Evolutionary conservation across 345 rosid species (phyloP), one percentile per base, ranked within the genome.

Genomic region (Angophora floribunda): DNA sequence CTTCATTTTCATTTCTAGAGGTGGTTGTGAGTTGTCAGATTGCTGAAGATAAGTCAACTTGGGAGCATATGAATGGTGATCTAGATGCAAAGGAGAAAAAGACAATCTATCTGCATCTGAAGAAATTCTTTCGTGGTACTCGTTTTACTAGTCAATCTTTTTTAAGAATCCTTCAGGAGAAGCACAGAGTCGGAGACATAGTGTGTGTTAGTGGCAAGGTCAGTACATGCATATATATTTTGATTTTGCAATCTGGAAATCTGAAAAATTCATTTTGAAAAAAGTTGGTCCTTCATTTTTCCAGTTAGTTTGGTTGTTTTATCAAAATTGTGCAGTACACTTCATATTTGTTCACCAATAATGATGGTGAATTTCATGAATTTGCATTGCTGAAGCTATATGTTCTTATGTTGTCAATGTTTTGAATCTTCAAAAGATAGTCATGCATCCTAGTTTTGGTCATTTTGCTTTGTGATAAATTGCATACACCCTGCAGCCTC

Each of bases 141-240:
- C 99, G 97, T 89, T 98, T 94, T 90, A 89, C 98, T 36, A 90
- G 89, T 93, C 93, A 87, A 85, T 92, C 95, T 92, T 97, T 98
- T 94, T 96, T 98, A 86, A 92, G 88, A 92, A 88, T 91, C 87
- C 89, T 97, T 87, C 91, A 94, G 91, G 94, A 85, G 89, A 96
- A 94, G 90, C 93, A 96, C 91, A 90, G 90, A 87, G 36, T 87
- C 80, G 99, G 99, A 86, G 97, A 96, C 84, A 89, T 94, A 91
- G 99, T 94, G 85, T 98, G 99, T 86, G 94, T 97, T 85, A 94
- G 97, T 89, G 99, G 98, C 87, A 97, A 97, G 97, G 99, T 95
- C 88, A 90, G 93, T 88, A 86, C 49, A 79, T 14, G 24, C 28
- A 51, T 63, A 52, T 53, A 86, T 87, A 16, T 13, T 82, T 61